Base-by-base conservation (phyloP, 345 rosid species). In the Populus pruinosa region DNA sequence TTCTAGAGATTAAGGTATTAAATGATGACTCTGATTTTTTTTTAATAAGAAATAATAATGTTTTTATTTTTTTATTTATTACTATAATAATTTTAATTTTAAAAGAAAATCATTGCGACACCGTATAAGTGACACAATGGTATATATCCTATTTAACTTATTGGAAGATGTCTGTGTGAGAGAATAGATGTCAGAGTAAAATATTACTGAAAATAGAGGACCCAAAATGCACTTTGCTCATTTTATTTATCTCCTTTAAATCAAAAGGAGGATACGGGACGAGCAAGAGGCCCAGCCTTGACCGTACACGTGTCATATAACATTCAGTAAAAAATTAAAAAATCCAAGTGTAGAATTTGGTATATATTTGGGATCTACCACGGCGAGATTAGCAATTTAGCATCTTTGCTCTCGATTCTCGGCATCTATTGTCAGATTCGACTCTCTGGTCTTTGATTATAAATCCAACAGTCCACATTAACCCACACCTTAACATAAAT, bases 391-490 rank as follows among this genome's bases (percentile, higher is more conserved):
- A 77, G 29, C 29, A 27, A 27, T 27, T 27, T 27, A 27, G 93
- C 90, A 89, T 91, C 92, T 91, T 77, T 18, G 12, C 69, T 78
- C 79, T 86, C 83, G 96, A 87, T 90, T 77, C 96, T 78, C 67
- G 73, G 92, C 88, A 91, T 89, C 88, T 87, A 50, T 35, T 16
- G 5, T 69, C 69, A 70, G 77, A 85, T 83, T 80, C 89, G 41
- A 8, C 31, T 18, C 8, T 23, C 5, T 31, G 3, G 33, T 31
- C 55, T 73, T 73, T 71, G 59, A 80, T 68, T 75, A 65, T 67
- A n/a, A 25, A 89, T 87, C 87, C 78, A 16, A 81, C 88, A 83
- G 79, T 69, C 49, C 76, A 39, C 25, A 23, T 67, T 67, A 44
- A 53, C 71, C 47, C 73, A 27, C 36, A 5, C 33, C 12, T 27